phyloP scores from a whole-genome alignment of 331 rosid genomes.

The Saraca asoca region DNA sequence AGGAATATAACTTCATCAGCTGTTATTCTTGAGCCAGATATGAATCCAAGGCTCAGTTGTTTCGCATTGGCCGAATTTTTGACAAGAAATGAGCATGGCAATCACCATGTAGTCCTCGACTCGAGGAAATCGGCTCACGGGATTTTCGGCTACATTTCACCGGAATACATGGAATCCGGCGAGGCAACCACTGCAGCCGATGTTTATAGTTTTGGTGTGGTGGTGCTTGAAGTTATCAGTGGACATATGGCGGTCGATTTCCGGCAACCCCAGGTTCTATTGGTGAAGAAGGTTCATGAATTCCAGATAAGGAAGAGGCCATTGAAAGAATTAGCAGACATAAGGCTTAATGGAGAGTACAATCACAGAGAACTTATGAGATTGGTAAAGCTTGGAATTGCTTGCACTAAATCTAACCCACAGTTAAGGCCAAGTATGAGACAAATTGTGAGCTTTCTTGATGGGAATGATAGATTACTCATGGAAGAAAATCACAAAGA shows the following conservation, averaged over 20 bases:
- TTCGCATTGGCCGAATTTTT: constrained; percentile 86
- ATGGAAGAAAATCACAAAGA: constrained; percentile 40
- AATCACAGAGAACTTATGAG: constrained; percentile 62
- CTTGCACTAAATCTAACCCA: constrained; percentile 64
- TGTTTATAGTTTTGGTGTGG: constrained; percentile 80
- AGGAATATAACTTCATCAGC: constrained; percentile 86
- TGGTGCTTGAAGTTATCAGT: constrained; percentile 70
- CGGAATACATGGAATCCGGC: constrained; percentile 70
- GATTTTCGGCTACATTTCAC: constrained; percentile 86
- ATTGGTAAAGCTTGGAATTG: constrained; percentile 62
- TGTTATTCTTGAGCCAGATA: constrained; percentile 71
- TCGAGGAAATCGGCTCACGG: constrained; percentile 58
- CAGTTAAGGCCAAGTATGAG: constrained; percentile 67
- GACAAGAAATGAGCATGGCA: constrained; percentile 73
- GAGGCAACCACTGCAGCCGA: constrained; percentile 72
- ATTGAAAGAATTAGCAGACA: constrained; percentile 64
- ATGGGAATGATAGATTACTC: constrained; percentile 61
- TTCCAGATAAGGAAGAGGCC: constrained; percentile 54
- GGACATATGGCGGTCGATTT: constrained; percentile 84
- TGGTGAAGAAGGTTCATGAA: constrained; percentile 67
- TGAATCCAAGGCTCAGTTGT: constrained; percentile 69
- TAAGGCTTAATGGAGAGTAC: constrained; percentile 59
- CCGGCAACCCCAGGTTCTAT: constrained; percentile 78
- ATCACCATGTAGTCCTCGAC: constrained; percentile 44
- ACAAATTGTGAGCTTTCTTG: constrained; percentile 65